Evolutionary conservation across 305 asterid species (phyloP).

Genomic region (Plantago coronopus): DNA sequence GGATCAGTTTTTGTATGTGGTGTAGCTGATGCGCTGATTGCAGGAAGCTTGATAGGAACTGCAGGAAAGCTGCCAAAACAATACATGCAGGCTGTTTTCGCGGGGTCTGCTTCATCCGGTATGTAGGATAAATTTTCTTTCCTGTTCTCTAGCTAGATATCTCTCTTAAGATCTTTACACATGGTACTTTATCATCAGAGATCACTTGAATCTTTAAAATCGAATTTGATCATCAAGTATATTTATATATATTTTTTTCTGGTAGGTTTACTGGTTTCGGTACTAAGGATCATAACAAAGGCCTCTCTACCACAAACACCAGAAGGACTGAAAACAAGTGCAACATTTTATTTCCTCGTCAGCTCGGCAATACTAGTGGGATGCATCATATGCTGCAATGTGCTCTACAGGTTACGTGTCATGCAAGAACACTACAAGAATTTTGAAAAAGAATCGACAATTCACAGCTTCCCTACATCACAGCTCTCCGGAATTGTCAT

Average conservation of each 20-base stretch:
- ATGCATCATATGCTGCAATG: constrained; percentile 58
- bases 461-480: constrained; percentile 14
- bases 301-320: constrained; percentile 71
- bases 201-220: no score
- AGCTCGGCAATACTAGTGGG: constrained; percentile 38
- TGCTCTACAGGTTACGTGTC: constrained; percentile 43
- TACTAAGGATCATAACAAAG: constrained; percentile 65
- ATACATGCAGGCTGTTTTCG: constrained; percentile 84
- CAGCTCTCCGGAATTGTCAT: constrained; percentile 31
- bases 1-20: constrained; percentile 62
- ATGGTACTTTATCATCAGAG: neutral
- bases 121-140: neutral
- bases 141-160: neutral
- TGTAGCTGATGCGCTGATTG: constrained; percentile 63
- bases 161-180: neutral
- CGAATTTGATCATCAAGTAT: neutral
- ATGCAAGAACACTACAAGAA: constrained; percentile 45
- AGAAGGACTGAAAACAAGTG: constrained; percentile 62
- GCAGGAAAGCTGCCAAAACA: constrained; percentile 71
- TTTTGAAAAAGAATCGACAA: constrained; percentile 21
- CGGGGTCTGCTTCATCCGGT: constrained; percentile 89
- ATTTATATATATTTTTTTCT: neutral
- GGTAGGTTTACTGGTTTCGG: constrained; percentile 60
- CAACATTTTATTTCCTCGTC: constrained; percentile 57
- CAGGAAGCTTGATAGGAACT: constrained; percentile 59